Percentiles rank a stretch among this genome's conserved stretches.
phyloP scores from a whole-genome alignment of 106 monocot species.

The Acanthochlamys bracteata region DNA sequence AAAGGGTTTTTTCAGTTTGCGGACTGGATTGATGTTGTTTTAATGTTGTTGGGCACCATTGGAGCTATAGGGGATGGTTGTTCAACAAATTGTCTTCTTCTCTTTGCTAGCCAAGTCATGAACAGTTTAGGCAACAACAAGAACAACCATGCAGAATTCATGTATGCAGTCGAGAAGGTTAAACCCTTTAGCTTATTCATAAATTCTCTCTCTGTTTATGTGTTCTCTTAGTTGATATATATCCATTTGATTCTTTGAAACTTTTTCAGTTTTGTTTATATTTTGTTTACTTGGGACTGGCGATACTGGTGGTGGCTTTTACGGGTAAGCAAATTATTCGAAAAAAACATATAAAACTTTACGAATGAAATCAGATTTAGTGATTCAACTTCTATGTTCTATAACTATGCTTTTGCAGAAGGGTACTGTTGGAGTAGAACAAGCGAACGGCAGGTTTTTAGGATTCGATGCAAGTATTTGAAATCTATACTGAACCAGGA shows the following conservation, averaged over 20 bases:
- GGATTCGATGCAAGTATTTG: conserved; percentile 64
- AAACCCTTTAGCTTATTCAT: not conserved
- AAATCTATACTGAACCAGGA: conserved; percentile 71
- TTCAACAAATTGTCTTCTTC: conserved; percentile 46
- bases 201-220: not conserved
- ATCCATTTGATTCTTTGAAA: not conserved
- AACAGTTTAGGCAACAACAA: conserved; percentile 44
- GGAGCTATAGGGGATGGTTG: conserved; percentile 77
- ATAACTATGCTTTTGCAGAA: conserved; percentile 32
- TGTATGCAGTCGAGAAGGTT: conserved; percentile 73
- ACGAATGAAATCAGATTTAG: too few relatives aligned
- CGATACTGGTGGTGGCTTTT: conserved; percentile 64
- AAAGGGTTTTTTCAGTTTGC: conserved; percentile 52
- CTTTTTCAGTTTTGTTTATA: conserved; percentile 59
- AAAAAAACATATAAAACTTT: too few relatives aligned
- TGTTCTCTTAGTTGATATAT: not conserved
- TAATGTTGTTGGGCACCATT: conserved; percentile 69
- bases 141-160: conserved; percentile 28
- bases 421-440: conserved; percentile 91
- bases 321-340: conserved; percentile 37
- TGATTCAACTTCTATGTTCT: too few relatives aligned
- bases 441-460: conserved; percentile 73
- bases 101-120: conserved; percentile 63
- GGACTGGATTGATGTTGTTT: conserved; percentile 40
- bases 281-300: conserved; percentile 62